These are phyloP conservation scores for Penicillium canescens DNA, from an alignment of 495 filamentous ascomycete species.

Conservation along the genomic window DNA sequence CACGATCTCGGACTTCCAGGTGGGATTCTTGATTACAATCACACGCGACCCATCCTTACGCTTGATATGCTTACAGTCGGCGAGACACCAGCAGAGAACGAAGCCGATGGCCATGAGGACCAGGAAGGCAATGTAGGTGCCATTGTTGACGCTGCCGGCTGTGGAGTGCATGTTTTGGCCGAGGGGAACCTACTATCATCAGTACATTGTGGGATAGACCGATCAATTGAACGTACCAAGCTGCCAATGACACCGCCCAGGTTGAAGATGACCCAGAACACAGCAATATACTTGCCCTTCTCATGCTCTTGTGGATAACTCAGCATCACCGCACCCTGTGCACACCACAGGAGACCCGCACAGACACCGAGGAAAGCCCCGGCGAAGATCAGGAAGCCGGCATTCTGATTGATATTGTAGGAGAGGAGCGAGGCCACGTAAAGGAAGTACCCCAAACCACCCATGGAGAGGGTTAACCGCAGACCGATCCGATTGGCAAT, in stretches of 20 bases:
- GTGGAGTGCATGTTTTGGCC: slow-evolving; percentile 71
- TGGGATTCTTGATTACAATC: slow-evolving; percentile 85
- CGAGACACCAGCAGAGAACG: slow-evolving; percentile 67
- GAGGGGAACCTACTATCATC: slow-evolving; percentile 62
- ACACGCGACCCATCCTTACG: slow-evolving; percentile 81
- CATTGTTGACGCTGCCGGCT: slow-evolving; percentile 68
- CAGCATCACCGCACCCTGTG: slow-evolving; percentile 96
- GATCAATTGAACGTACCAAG: slow-evolving; percentile 50
- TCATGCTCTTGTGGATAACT: slow-evolving; percentile 78
- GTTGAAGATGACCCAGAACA: slow-evolving; percentile 97
- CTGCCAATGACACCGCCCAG: slow-evolving; percentile 87
- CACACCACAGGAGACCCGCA: slow-evolving; percentile 86
- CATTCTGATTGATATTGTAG: slow-evolving; percentile 76
- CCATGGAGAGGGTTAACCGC: slow-evolving; percentile 69
- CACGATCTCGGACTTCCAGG: slow-evolving; percentile 73
- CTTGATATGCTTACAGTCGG: slow-evolving; percentile 72
- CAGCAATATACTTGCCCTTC: slow-evolving; percentile 87
- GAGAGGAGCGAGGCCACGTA: slow-evolving; percentile 77
- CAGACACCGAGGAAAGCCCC: slow-evolving; percentile 67
- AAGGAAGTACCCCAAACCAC: slow-evolving; percentile 83
- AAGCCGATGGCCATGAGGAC: slow-evolving; percentile 82
- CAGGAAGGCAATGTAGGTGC: slow-evolving; percentile 90
- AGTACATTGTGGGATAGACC: not conserved
- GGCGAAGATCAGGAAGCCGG: slow-evolving; percentile 57
- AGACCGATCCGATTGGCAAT: slow-evolving; percentile 78